Conservation (phyloP, 106 monocot genomes). For the Acorus calamus region DNA sequence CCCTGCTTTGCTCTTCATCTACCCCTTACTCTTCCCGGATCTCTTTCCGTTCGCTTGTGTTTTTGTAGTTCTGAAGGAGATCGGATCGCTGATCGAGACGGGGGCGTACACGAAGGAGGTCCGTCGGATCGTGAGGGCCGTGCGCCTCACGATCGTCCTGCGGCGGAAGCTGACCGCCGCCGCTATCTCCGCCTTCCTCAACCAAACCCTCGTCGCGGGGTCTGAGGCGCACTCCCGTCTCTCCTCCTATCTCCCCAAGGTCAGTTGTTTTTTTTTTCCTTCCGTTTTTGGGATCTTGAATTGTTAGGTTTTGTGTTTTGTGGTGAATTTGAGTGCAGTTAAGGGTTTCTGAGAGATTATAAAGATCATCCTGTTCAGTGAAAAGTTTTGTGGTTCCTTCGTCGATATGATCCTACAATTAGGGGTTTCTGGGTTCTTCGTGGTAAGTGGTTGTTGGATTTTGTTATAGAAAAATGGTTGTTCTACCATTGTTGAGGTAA, state of each 20-base stretch:
- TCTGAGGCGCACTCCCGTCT: slow-evolving; percentile 65
- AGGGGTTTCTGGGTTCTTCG: too few relatives aligned
- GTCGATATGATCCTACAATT: too few relatives aligned
- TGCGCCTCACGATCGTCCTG: slow-evolving; percentile 75
- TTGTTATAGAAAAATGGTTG: slow-evolving; percentile 18
- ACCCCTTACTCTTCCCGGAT: background rate
- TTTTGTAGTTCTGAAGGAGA: slow-evolving; percentile 82
- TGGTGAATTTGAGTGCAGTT: background rate
- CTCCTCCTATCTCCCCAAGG: slow-evolving; percentile 68
- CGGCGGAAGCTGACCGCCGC: slow-evolving; percentile 49
- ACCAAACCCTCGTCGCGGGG: slow-evolving; percentile 31
- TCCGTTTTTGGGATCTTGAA: too few relatives aligned
- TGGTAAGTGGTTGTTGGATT: background rate
- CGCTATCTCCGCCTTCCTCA: slow-evolving; percentile 39
- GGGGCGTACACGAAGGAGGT: slow-evolving; percentile 85
- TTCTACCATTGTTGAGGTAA: too few relatives aligned
- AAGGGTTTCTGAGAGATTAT: too few relatives aligned
- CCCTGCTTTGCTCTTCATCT: background rate
- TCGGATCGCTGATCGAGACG: slow-evolving; percentile 60
- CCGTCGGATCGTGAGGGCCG: slow-evolving; percentile 68
- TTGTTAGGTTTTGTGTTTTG: background rate
- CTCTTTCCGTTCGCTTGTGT: background rate
- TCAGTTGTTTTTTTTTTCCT: background rate
- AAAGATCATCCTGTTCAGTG: too few relatives aligned
- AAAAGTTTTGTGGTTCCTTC: too few relatives aligned